Base-by-base conservation (phyloP, 2,329 filamentous ascomycete genomes). In the Amauroascus verrucosus region DNA sequence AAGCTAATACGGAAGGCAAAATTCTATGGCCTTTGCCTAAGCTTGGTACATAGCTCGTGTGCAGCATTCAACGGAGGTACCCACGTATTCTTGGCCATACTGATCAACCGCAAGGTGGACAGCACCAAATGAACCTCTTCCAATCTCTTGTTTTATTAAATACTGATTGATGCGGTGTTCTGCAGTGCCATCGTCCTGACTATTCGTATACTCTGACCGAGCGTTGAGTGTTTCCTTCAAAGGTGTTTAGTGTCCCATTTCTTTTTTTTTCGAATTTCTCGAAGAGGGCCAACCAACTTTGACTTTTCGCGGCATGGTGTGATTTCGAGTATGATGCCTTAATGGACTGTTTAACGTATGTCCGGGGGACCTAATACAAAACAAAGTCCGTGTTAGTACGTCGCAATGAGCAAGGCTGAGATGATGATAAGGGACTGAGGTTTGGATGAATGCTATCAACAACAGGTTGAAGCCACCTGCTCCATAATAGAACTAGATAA, bases 91-190 rank as follows among this genome's bases (percentile, higher is more conserved):
- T 49, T 82, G 81, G 40, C 89, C 91, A 72, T 84, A 93, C 68
- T 95, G 89, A 71, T 98, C 91, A 1, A 82, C 82, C 20, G 89
- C 93, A 18, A 91, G 75, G 70, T 97, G 89, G 13, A 98, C 93
- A 9, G 90, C 85, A 6, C 93, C 93, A 67, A 95, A 98, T 0
- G 91, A 97, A 16, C 93, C 93, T 59, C 89, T 79, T n/a, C 93
- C 93, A 62, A 98, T 96, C 75, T 97, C 91, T 67, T 95, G 86
- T 68, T 86, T 84, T 64, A 98, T 93, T 54, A 85, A 77, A 68
- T 97, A 98, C 71, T 97, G 91, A 68, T 97, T 97, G 72, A 97
- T 91, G 54, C 83, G 81, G 65, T 94, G 88, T 65, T 94, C 83
- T 2, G 85, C 83, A 48, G 77, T 79, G 24, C 89, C 89, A 64